These are phyloP conservation scores for Hymenochaete sp. DNA, from an alignment of 1,284 basidiomycete genomes.

Conservation along the genomic window DNA sequence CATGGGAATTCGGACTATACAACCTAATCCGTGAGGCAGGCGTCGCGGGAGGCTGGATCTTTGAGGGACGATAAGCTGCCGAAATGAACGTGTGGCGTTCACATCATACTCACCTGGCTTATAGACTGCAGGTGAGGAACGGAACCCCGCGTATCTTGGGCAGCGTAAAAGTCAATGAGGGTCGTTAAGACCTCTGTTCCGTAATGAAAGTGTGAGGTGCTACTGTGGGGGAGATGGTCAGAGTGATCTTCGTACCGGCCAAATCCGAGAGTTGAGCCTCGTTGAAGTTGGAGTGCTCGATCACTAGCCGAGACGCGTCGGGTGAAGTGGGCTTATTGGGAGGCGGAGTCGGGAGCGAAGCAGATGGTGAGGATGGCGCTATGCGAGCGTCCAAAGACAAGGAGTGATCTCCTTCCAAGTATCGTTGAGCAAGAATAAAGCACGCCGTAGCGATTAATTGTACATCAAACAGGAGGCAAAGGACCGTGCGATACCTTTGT, in stretches of 20 bases:
- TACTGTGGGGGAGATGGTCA: not conserved
- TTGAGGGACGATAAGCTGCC: not conserved
- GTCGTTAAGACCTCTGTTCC: conserved; percentile 59
- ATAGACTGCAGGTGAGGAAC: conserved; percentile 46
- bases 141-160: conserved; percentile 39
- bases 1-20: conserved; percentile 13
- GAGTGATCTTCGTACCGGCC: conserved; percentile 37
- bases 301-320: conserved; percentile 54
- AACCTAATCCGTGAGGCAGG: conserved; percentile 8
- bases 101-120: conserved; percentile 35
- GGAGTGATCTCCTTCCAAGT: conserved; percentile 61
- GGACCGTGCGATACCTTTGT: conserved; percentile 61
- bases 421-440: conserved; percentile 62
- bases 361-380: conserved; percentile 48
- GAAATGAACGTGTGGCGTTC: not conserved
- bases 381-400: conserved; percentile 64
- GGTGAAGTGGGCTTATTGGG: conserved; percentile 64
- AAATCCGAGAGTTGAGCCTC: conserved; percentile 48
- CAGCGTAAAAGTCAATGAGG: conserved; percentile 63
- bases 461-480: conserved; percentile 61
- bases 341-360: conserved; percentile 64
- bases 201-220: conserved; percentile 2
- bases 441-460: conserved; percentile 65
- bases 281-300: conserved; percentile 57
- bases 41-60: conserved; percentile 17